Percentiles rank a stretch among this genome's conserved stretches.
phyloP scores from a whole-genome alignment of 768 basidiomycete species.

The Rhodotorula graminis region DNA sequence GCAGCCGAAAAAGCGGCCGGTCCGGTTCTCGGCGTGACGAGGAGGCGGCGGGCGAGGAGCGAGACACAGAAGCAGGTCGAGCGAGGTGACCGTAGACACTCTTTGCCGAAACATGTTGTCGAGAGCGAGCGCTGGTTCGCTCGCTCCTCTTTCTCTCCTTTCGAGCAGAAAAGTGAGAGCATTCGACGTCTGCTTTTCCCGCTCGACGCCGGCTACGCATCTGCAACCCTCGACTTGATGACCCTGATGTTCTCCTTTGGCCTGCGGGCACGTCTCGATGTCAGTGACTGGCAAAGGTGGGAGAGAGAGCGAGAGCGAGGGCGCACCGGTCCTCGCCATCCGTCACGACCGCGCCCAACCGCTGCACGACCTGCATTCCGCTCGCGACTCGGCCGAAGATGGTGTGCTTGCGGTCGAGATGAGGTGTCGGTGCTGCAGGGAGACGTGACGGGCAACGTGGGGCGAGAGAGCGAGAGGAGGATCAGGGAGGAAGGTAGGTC shows the following conservation, averaged over 20 bases:
- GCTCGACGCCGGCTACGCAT: slow-evolving; percentile 7
- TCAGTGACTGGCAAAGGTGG: not conserved
- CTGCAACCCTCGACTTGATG: slow-evolving; percentile 60
- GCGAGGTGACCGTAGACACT: not conserved
- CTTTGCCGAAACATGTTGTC: not conserved
- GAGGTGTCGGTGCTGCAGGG: slow-evolving; percentile 44
- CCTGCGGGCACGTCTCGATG: slow-evolving; percentile 40
- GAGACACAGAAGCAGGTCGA: not conserved
- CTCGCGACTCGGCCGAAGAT: slow-evolving; percentile 72
- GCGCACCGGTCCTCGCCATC: slow-evolving; percentile 79
- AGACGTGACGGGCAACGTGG: not conserved
- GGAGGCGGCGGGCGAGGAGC: not conserved
- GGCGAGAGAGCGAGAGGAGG: slow-evolving; percentile 10
- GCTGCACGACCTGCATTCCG: slow-evolving; percentile 87
- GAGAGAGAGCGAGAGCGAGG: slow-evolving; percentile 9
- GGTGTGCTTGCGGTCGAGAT: slow-evolving; percentile 48
- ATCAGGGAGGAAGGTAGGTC: not conserved
- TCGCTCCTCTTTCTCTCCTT: not conserved
- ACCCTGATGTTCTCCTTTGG: slow-evolving; percentile 84
- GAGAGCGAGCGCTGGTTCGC: not conserved
- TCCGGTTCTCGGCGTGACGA: not conserved
- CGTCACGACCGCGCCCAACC: slow-evolving; percentile 82
- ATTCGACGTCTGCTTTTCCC: no score
- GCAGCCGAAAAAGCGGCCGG: not conserved
- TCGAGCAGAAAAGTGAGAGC: no score